These are phyloP conservation scores for Fusarium coicis DNA, from an alignment of 2,329 filamentous ascomycete species.

Conservation along the genomic window DNA sequence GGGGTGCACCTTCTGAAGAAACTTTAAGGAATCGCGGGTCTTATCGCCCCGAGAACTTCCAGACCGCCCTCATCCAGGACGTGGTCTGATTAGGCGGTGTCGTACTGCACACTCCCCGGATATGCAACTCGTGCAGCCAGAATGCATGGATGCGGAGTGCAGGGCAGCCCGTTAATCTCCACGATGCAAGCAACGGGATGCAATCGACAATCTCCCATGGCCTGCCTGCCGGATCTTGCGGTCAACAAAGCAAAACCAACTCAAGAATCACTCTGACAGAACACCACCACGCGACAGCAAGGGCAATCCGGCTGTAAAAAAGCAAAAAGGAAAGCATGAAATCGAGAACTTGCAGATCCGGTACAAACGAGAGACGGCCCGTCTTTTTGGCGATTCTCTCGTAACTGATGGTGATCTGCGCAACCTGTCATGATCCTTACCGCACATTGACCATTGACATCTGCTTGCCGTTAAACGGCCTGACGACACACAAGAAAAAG, in stretches of 20 bases:
- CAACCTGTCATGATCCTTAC: slow-evolving; percentile 21
- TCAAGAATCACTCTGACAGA: neutral
- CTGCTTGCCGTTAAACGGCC: slow-evolving; percentile 5
- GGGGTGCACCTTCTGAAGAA: neutral
- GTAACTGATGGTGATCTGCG: slow-evolving; percentile 19
- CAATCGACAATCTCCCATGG: slow-evolving; percentile 16
- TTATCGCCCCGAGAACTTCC: slow-evolving; percentile 29
- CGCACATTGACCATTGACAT: slow-evolving; percentile 2
- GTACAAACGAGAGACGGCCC: neutral
- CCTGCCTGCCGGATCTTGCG: slow-evolving; percentile 24
- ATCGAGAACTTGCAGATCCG: slow-evolving; percentile 19
- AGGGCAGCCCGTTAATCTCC: slow-evolving; percentile 18
- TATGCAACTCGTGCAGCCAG: slow-evolving; percentile 18
- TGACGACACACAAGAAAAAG: slow-evolving; percentile 18
- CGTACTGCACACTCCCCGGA: slow-evolving; percentile 17
- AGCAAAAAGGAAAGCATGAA: slow-evolving; percentile 21
- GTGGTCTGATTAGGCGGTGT: slow-evolving; percentile 16
- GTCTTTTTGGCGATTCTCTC: slow-evolving; percentile 27
- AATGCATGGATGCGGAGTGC: slow-evolving; percentile 27
- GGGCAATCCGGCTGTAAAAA: slow-evolving; percentile 1
- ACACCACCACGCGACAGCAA: neutral
- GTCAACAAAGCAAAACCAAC: slow-evolving; percentile 10
- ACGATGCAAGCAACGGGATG: slow-evolving; percentile 24
- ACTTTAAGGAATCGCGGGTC: neutral
- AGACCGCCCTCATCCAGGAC: slow-evolving; percentile 28